Evolutionary conservation across 768 basidiomycete species (phyloP), one percentile per base, ranked within the genome.

Genomic region (Dioszegia hungarica): DNA sequence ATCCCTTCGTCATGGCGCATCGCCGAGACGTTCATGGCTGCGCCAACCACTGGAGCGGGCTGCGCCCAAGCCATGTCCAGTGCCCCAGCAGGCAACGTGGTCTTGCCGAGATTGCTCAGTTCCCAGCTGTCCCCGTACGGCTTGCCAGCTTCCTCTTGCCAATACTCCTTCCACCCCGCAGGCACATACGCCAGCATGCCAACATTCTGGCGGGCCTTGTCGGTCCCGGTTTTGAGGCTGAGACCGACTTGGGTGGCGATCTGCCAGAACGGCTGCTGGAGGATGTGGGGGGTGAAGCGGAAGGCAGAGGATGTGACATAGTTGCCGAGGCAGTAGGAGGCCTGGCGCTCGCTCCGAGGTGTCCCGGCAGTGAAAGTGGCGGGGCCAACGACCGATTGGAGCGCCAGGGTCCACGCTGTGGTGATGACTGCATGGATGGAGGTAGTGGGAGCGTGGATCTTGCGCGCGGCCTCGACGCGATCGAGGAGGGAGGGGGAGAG

Each of bases 51-150:
- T 8, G 34, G 14, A 15, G n/a, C 43, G 9, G 51, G 51, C 37
- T 59, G 57, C 6, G 25, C 52, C 57, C 57, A 59, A 6, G 41
- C 43, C 22, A 59, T 53, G 45, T 59, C 57, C 14, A 19, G 38
- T 10, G 57, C 54, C 2, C 54, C 54, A n/a, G 11, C 2, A 12
- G 54, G 54, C 19, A 56, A 17, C 6, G 46, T 15, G 6, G 27
- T 25, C 8, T 14, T 31, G 5, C 57, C 57, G 3, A 59, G 36
- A 31, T 59, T 59, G 14, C 39, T 44, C 29, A 59, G 17, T 6
- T 37, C 28, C 57, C 41, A 53, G 20, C 44, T 46, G 2, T 33
- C 36, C 17, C 19, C 33, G 25, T 37, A 47, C 3, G 54, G 54
- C 17, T 12, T 20, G 17, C 12, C 19, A 5, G 44, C 25, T 17